These are phyloP conservation scores for Phytophthora tentaculata DNA, from an alignment of 352 stramenopile genomes.

Conservation along the genomic window DNA sequence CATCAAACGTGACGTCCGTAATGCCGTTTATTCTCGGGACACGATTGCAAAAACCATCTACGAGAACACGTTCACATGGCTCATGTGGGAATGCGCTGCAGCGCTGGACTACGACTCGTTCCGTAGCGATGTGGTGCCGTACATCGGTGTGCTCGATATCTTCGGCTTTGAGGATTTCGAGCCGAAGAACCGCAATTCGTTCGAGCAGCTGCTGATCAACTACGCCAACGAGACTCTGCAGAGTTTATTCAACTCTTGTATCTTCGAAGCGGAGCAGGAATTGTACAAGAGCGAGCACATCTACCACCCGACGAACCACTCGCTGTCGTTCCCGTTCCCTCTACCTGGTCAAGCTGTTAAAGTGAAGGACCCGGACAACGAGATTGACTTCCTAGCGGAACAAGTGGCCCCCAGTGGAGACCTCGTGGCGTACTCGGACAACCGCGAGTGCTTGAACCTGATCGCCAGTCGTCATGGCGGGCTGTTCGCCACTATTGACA, in stretches of 20 bases:
- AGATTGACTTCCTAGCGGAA: slow-evolving; percentile 47
- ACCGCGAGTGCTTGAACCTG: slow-evolving; percentile 84
- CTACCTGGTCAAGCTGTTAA: slow-evolving; percentile 46
- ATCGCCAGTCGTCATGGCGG: slow-evolving; percentile 85
- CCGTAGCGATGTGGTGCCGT: slow-evolving; percentile 79
- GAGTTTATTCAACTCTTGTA: slow-evolving; percentile 89
- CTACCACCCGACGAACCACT: slow-evolving; percentile 82
- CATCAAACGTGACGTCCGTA: slow-evolving; percentile 71
- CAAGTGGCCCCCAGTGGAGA: slow-evolving; percentile 50
- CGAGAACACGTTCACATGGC: slow-evolving; percentile 88
- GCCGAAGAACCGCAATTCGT: slow-evolving; percentile 90
- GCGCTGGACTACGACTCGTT: slow-evolving; percentile 85
- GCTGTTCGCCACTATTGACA: slow-evolving; percentile 88
- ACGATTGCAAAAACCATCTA: slow-evolving; percentile 93
- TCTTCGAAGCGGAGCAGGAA: slow-evolving; percentile 88
- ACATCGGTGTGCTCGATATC: slow-evolving; percentile 93
- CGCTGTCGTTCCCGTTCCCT: slow-evolving; percentile 77
- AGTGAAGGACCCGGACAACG: slow-evolving; percentile 38
- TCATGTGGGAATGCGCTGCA: slow-evolving; percentile 85
- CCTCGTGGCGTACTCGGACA: slow-evolving; percentile 81
- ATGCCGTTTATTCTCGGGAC: slow-evolving; percentile 84
- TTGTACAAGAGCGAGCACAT: slow-evolving; percentile 87
- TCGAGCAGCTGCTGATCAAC: slow-evolving; percentile 94
- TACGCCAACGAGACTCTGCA: slow-evolving; percentile 93
- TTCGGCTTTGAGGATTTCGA: slow-evolving; percentile 94